Evolutionary conservation across 169 alveolate genomes (phyloP).

Genomic region (Plasmodium falciparum): DNA sequence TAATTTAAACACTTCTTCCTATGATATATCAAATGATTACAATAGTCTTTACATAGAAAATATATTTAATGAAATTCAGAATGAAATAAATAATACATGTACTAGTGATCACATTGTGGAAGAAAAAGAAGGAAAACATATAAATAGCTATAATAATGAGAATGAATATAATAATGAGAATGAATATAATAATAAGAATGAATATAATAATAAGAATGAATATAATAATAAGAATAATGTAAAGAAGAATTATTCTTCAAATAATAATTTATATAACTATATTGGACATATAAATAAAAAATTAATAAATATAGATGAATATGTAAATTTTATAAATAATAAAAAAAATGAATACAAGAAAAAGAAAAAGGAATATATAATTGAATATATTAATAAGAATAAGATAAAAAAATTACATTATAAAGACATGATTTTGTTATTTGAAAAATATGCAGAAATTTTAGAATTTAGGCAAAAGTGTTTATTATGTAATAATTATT

Average conservation of each 20-base stretch:
- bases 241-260: neutral
- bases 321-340: conserved; percentile 48
- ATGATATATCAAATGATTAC: conserved; percentile 42
- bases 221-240: neutral
- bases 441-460: conserved; percentile 40
- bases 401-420: conserved; percentile 61
- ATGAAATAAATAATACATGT: conserved; percentile 60
- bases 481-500: conserved; percentile 56
- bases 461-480: conserved; percentile 57
- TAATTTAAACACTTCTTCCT: conserved; percentile 38
- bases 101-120: neutral
- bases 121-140: neutral
- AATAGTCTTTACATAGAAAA: conserved; percentile 47
- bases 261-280: neutral
- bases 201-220: neutral
- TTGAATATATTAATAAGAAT: conserved; percentile 55
- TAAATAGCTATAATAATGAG: neutral
- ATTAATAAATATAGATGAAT: conserved; percentile 50
- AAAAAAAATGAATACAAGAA: conserved; percentile 68
- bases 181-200: neutral
- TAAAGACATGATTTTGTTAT: conserved; percentile 49
- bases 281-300: neutral
- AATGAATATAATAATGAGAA: neutral
- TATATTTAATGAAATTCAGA: conserved; percentile 71
- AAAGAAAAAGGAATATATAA: conserved; percentile 66